Conservation (phyloP, 2,329 filamentous ascomycete genomes). For the Byssoonygena ceratinophila region DNA sequence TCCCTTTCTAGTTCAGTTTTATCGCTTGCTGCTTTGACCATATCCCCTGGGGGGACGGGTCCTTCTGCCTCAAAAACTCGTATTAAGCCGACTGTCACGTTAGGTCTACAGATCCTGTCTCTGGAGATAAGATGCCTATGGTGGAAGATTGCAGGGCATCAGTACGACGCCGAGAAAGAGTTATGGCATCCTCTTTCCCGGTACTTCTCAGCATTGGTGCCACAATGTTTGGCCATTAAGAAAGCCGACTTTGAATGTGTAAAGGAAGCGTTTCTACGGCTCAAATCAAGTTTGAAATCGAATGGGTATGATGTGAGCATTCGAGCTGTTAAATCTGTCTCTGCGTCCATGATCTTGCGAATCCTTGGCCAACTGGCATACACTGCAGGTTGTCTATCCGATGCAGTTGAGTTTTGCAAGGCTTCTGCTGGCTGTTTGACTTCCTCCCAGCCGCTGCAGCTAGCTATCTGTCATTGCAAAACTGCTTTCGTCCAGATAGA, state of each 20-base stretch:
- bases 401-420: constrained; percentile 30
- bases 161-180: constrained; percentile 34
- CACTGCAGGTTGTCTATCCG: constrained; percentile 31
- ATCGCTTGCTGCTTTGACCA: constrained; percentile 24
- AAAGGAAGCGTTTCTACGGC: constrained; percentile 29
- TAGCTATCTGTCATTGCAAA: constrained; percentile 32
- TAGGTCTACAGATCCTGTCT: constrained; percentile 35
- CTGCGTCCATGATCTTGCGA: constrained; percentile 27
- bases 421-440: constrained; percentile 26
- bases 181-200: constrained; percentile 36
- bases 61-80: constrained; percentile 12
- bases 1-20: constrained; percentile 34
- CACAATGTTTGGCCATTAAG: constrained; percentile 27
- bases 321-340: constrained; percentile 18
- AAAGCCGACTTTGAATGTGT: constrained; percentile 30
- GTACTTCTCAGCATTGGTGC: constrained; percentile 30
- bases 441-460: constrained; percentile 25
- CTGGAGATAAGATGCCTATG: constrained; percentile 34
- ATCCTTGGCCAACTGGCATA: constrained; percentile 33
- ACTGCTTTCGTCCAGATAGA: constrained; percentile 32
- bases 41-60: constrained; percentile 14
- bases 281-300: constrained; percentile 26
- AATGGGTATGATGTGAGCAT: constrained; percentile 22
- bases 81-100: constrained; percentile 23
- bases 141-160: constrained; percentile 35